A percentile compares a stretch with the other conserved stretches of the same genome.
Evolutionary conservation across 495 filamentous ascomycete genomes (phyloP).

Genomic region (Talaromyces nanjingensis): DNA sequence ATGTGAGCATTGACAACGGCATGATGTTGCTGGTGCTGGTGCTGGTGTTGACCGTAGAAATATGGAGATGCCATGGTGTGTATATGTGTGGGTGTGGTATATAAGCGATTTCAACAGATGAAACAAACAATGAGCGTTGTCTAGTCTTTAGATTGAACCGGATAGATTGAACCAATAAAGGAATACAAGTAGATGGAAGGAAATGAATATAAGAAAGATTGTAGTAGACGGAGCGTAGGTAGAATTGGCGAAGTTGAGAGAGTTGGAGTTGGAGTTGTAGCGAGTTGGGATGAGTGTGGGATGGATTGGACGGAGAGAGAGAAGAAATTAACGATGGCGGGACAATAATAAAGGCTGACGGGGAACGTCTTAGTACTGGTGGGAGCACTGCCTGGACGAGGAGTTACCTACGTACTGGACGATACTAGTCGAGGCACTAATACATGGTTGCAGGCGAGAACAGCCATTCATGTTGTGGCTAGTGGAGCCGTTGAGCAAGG

Average conservation of each 20-base stretch:
- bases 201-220: slow-evolving; percentile 9
- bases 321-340: slow-evolving; percentile 21
- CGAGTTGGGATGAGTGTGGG: slow-evolving; percentile 19
- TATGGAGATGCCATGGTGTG: slow-evolving; percentile 51
- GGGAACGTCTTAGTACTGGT: slow-evolving; percentile 3
- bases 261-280: slow-evolving; percentile 16
- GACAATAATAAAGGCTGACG: slow-evolving; percentile 15
- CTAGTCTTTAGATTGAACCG: neutral
- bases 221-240: neutral
- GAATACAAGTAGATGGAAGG: neutral
- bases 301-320: slow-evolving; percentile 21
- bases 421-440: slow-evolving; percentile 1
- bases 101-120: neutral
- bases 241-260: slow-evolving; percentile 11
- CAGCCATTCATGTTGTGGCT: neutral
- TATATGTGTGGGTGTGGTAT: slow-evolving; percentile 10
- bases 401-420: neutral
- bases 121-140: slow-evolving; percentile 12
- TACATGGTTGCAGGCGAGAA: neutral
- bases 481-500: slow-evolving; percentile 1
- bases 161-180: neutral
- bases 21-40: slow-evolving; percentile 60
- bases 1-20: slow-evolving; percentile 35
- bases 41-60: slow-evolving; percentile 57
- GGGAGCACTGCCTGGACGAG: neutral